These are phyloP conservation scores for Serendipita sp. DNA, from an alignment of 768 basidiomycete genomes.

Conservation along the genomic window DNA sequence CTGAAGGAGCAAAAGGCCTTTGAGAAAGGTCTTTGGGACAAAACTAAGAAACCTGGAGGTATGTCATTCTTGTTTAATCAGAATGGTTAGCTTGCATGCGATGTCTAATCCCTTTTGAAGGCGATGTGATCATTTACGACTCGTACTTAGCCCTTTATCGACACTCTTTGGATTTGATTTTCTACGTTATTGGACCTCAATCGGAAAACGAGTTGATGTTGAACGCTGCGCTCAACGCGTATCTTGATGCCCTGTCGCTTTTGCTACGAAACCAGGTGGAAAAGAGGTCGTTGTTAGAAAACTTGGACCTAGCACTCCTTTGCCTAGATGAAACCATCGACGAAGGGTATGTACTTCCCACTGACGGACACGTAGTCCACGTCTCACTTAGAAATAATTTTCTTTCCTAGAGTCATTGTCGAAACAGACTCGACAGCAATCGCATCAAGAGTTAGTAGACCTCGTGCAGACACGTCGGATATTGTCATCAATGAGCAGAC, in stretches of 20 bases:
- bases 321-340: conserved; percentile 96
- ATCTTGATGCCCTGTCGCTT: conserved; percentile 73
- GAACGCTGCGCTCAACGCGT: conserved; percentile 63
- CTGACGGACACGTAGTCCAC: not conserved
- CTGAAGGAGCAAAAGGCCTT: conserved; percentile 90
- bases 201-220: conserved; percentile 95
- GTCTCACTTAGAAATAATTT: not conserved
- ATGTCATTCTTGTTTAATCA: conserved; percentile 16
- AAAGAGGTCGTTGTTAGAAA: conserved; percentile 88
- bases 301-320: conserved; percentile 78
- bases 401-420: conserved; percentile 62
- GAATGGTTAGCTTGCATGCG: not conserved
- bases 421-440: conserved; percentile 96
- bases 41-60: conserved; percentile 92
- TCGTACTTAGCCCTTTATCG: conserved; percentile 85
- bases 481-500: conserved; percentile 99
- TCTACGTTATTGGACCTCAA: conserved; percentile 81
- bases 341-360: conserved; percentile 59
- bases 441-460: conserved; percentile 82
- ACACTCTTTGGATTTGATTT: conserved; percentile 86
- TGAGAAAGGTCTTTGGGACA: conserved; percentile 90
- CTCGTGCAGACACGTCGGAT: conserved; percentile 84
- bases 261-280: conserved; percentile 85
- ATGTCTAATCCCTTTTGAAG: conserved; percentile 25
- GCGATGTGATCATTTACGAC: conserved; percentile 87